Conservation (phyloP, 2,329 filamentous ascomycete species). For the Emmonsiellopsis sp. region DNA sequence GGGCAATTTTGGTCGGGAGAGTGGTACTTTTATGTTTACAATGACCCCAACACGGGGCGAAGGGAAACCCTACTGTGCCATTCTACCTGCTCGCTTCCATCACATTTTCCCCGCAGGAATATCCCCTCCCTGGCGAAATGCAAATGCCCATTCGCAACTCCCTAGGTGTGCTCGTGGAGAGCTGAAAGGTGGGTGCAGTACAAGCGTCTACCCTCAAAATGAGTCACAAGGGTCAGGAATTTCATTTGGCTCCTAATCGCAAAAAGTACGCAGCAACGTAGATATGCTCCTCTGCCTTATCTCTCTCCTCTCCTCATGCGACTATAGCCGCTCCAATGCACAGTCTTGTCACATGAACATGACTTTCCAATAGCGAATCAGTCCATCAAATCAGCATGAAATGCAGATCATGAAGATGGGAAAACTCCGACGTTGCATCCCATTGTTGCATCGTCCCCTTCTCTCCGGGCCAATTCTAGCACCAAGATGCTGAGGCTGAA, state of each 20-base stretch:
- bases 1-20: background rate
- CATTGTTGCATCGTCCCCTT: background rate
- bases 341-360: background rate
- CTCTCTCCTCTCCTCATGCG: too few species aligned
- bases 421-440: background rate
- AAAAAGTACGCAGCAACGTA: too few species aligned
- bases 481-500: background rate
- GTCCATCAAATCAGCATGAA: background rate
- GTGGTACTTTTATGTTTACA: constrained; percentile 1
- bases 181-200: too few species aligned
- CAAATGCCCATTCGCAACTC: too few species aligned
- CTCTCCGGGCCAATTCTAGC: background rate
- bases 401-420: background rate
- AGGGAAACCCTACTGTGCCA: background rate
- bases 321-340: background rate
- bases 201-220: too few species aligned
- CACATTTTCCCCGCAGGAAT: background rate
- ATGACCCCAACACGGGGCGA: background rate
- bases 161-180: too few species aligned
- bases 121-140: too few species aligned
- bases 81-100: background rate
- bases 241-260: too few species aligned
- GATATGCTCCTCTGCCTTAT: too few species aligned
- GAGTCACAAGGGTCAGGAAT: too few species aligned
- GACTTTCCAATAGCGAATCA: background rate